Evolutionary conservation across 208 protist species (phyloP), one percentile per base, ranked within the genome.

Genomic region (Trypanosoma mega): DNA sequence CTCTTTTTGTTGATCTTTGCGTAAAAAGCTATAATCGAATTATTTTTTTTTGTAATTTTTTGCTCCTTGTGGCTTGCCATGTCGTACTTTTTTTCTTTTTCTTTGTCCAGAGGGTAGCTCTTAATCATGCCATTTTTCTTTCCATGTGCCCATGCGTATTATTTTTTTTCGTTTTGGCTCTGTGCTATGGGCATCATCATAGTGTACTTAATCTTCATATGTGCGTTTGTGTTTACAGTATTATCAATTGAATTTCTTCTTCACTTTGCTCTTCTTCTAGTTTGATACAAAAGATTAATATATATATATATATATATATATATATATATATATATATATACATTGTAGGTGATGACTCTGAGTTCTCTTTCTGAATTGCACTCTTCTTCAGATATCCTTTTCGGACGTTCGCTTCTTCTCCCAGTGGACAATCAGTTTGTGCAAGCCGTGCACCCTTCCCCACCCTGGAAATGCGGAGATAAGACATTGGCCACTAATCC

Each of bases 401-500:
- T 58, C 44, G 55, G 56, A 0, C 23, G 36, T 24, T 21, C 12
- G 11, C 29, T 70, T 11, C 23, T 62, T 2, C 8, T 63, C 29
- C 55, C 64, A 1, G 64, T 70, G n/a, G 64, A 70, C 49, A 55
- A 63, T 18, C 47, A 70, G 49, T 70, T 70, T 58, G 64, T 70
- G n/a, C 31, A 44, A 36, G 48, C 55, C 8, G 12, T 70, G 24
- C 64, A 70, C 45, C 16, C 16, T 24, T 21, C 29, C 26, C 12
- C 43, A 21, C n/a, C 26, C 3, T 11, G 12, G n/a, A 29, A 2
- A 3, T n/a, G 1, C 0, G 9, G 37, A 18, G 5, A 41, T 24
- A 18, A 5, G n/a, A 3, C 26, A 34, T 3, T n/a, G 26, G 51
- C 11, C 30, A n/a, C 6, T 29, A n/a, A n/a, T n/a, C n/a, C n/a